phyloP scores from a whole-genome alignment of 2,329 filamentous ascomycete genomes.

The Pseudogymnoascus sp. region DNA sequence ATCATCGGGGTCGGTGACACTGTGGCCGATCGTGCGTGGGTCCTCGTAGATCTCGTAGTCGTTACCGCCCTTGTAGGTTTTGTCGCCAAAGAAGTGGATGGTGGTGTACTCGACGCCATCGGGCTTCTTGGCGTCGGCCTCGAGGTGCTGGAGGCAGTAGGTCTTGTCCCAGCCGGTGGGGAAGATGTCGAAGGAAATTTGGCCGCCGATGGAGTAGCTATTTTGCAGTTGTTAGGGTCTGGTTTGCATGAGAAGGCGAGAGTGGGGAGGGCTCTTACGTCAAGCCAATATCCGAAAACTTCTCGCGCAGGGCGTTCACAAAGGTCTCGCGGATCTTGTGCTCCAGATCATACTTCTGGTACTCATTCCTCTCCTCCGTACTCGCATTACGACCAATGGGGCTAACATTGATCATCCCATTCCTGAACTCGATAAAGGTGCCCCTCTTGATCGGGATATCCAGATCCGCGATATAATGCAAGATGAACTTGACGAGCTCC shows the following conservation, averaged over 20 bases:
- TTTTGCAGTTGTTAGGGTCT: conserved; percentile 8
- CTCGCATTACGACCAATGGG: conserved; percentile 82
- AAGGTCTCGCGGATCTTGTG: conserved; percentile 69
- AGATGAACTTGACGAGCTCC: conserved; percentile 62
- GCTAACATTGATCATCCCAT: conserved; percentile 83
- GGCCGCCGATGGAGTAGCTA: conserved; percentile 87
- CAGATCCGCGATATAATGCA: conserved; percentile 77
- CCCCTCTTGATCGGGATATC: conserved; percentile 76
- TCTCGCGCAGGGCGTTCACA: conserved; percentile 65
- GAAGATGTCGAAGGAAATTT: conserved; percentile 98
- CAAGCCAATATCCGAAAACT: conserved; percentile 74
- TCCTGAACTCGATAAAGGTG: conserved; percentile 81
- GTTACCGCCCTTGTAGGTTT: conserved; percentile 83
- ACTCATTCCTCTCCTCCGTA: conserved; percentile 70
- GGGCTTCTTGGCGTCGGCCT: conserved; percentile 62
- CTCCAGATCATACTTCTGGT: conserved; percentile 69
- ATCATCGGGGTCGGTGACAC: conserved; percentile 72
- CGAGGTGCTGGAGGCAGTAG: conserved; percentile 84
- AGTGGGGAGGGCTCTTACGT: conserved; percentile 50
- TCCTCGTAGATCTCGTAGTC: conserved; percentile 92
- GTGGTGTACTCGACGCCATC: conserved; percentile 71
- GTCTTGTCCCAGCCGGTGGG: conserved; percentile 97
- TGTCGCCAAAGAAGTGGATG: conserved; percentile 98
- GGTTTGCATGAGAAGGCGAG: conserved; percentile 10
- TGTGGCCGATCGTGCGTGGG: conserved; percentile 71